These are phyloP conservation scores for Gastrolobium villosum DNA, from an alignment of 306 rosid species.

Conservation along the genomic window DNA sequence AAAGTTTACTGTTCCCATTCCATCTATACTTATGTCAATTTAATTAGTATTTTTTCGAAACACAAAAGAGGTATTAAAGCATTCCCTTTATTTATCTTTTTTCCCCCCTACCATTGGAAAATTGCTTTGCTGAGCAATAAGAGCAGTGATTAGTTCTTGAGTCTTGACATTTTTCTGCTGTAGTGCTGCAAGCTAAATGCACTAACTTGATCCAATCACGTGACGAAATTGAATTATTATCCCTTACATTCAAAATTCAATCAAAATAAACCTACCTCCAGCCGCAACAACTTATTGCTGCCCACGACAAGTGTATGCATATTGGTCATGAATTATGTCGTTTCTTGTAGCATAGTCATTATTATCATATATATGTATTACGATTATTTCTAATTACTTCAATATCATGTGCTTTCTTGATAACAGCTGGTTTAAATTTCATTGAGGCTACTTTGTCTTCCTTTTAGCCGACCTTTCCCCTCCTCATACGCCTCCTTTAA, in stretches of 20 bases:
- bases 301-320: not conserved
- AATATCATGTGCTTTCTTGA: too few species aligned
- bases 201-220: not conserved
- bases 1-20: slow-evolving; percentile 6
- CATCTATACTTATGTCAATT: slow-evolving; percentile 29
- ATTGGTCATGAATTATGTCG: not conserved
- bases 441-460: too few species aligned
- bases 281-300: not conserved
- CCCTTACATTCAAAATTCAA: not conserved
- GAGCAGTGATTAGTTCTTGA: not conserved
- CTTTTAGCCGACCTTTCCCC: too few species aligned
- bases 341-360: too few species aligned
- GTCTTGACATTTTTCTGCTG: not conserved
- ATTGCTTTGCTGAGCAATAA: slow-evolving; percentile 8
- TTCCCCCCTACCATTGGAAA: not conserved
- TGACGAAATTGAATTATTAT: not conserved
- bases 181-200: not conserved
- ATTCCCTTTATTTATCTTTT: slow-evolving; percentile 13
- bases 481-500: too few species aligned
- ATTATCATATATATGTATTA: too few species aligned
- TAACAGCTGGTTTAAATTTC: too few species aligned
- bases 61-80: slow-evolving; percentile 8
- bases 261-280: not conserved
- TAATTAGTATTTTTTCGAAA: slow-evolving; percentile 32
- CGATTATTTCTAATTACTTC: too few species aligned